These are phyloP conservation scores for Syncephalastrum sp. DNA, from an alignment of 371 early-diverging fungal species.

Conservation along the genomic window DNA sequence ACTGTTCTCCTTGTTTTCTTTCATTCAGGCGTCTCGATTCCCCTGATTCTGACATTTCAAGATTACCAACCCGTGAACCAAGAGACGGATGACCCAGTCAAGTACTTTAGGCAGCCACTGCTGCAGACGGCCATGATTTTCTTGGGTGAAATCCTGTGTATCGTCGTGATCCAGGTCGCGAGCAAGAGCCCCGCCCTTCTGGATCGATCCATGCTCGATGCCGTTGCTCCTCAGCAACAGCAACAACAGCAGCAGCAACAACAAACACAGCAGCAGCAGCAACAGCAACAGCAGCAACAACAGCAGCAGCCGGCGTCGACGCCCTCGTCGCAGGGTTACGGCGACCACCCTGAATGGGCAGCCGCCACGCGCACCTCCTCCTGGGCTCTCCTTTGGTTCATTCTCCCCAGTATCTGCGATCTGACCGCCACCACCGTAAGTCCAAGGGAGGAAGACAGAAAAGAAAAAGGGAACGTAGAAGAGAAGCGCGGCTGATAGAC, in stretches of 20 bases:
- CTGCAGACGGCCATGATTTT: conserved; percentile 50
- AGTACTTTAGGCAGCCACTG: conserved; percentile 37
- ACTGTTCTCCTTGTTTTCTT: conserved; percentile 1
- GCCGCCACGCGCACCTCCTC: conserved; percentile 25
- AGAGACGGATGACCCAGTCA: conserved; percentile 15
- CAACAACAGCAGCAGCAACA: conserved; percentile 6
- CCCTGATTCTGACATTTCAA: conserved; percentile 45
- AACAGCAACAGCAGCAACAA: conserved; percentile 8
- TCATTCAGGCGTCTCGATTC: conserved; percentile 40
- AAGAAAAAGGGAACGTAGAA: background rate
- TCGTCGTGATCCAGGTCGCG: conserved; percentile 35
- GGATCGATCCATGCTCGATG: conserved; percentile 33
- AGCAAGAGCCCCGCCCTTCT: conserved; percentile 32
- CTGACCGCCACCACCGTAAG: conserved; percentile 45
- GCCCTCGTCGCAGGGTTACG: conserved; percentile 5
- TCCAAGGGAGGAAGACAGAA: background rate
- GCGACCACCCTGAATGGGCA: conserved; percentile 18
- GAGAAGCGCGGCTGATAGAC: background rate
- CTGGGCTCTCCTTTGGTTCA: conserved; percentile 38
- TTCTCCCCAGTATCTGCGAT: conserved; percentile 45
- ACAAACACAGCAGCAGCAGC: background rate
- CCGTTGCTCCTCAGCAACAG: conserved; percentile 31
- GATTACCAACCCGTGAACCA: conserved; percentile 31
- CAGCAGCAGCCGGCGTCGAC: too few relatives aligned
- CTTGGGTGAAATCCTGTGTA: conserved; percentile 45